Base-by-base conservation (phyloP, 2,329 filamentous ascomycete species). In the Trichoderma aggressivum region DNA sequence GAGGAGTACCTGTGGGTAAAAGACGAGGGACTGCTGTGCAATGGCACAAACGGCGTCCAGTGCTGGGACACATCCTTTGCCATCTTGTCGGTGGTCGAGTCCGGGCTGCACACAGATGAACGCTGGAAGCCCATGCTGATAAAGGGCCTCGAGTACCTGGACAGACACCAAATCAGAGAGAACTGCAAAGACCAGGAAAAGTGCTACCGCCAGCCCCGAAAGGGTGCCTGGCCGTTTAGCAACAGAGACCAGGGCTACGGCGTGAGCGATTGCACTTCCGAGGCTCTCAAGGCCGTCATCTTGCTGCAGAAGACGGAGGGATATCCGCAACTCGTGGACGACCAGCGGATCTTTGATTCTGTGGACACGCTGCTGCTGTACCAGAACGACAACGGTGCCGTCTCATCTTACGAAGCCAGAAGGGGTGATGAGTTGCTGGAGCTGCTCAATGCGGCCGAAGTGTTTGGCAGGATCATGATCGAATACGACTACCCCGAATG, bases 401-500 rank as follows among this genome's bases (percentile, higher is more conserved):
- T 94, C 78, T 92, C 94, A 0, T 96, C 94, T 18, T 99, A 99
- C 79, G 96, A 99, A 79, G 88, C 88, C 2, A 91, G 91, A 1
- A 89, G 96, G 30, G 95, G 92, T 2, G 91, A 92, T 11, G 86
- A 92, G 75, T 88, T 88, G 75, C 80, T 98, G 75, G 96, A 99
- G 80, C 86, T 90, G 79, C 87, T 99, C 56, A 99, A 99, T 77
- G 95, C 95, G 0, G 96, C 96, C 1, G 96, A 99, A 80, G 94
- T 99, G 0, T 99, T 99, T 80, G 94, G 94, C 16, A 88, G 91
- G 24, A 99, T 99, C 82, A 99, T 99, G 96, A 91, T 99, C 68
- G 95, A 98, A 79, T 99, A 99, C 80, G 94, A 97, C 80, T 98
- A 99, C 78, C 94, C 95, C 0, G 96, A 99, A 81, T 99, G 96